Conservation (phyloP, 208 protist species). For the Porcisia hertigi region DNA sequence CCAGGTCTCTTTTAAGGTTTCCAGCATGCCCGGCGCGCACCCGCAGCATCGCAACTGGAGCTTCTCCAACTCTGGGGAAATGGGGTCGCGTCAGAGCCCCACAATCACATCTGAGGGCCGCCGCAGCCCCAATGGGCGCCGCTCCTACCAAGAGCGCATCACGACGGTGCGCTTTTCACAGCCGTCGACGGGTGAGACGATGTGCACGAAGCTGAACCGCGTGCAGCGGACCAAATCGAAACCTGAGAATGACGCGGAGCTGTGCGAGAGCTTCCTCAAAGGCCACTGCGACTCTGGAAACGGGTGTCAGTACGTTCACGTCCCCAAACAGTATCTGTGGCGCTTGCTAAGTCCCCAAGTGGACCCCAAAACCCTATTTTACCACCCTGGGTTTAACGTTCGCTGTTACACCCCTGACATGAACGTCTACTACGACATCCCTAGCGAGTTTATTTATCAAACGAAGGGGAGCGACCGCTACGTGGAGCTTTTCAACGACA, state of each 20-base stretch:
- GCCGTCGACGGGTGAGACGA: slow-evolving; percentile 31
- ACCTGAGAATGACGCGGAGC: slow-evolving; percentile 36
- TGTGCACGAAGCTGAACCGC: slow-evolving; percentile 63
- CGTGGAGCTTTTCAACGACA: slow-evolving; percentile 74
- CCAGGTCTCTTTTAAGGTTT: neutral
- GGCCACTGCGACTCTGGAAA: slow-evolving; percentile 49
- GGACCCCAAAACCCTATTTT: slow-evolving; percentile 40
- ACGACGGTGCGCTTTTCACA: slow-evolving; percentile 57
- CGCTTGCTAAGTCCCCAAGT: slow-evolving; percentile 48
- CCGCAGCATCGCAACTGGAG: slow-evolving; percentile 35
- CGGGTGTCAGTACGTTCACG: slow-evolving; percentile 61
- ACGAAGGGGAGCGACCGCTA: slow-evolving; percentile 68
- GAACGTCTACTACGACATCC: slow-evolving; percentile 74
- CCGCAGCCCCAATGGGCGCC: slow-evolving; percentile 44
- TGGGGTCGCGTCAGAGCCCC: slow-evolving; percentile 31
- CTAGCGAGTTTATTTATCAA: slow-evolving; percentile 58
- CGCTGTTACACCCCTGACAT: slow-evolving; percentile 73
- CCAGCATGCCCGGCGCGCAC: slow-evolving; percentile 22
- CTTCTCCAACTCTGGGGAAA: slow-evolving; percentile 29
- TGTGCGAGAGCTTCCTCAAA: slow-evolving; percentile 75
- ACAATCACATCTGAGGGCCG: slow-evolving; percentile 32
- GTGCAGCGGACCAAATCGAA: slow-evolving; percentile 47
- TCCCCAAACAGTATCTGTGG: slow-evolving; percentile 74
- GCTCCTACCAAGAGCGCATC: slow-evolving; percentile 57
- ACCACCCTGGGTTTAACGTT: slow-evolving; percentile 63